A percentile compares a stretch with the other conserved stretches of the same genome.
Evolutionary conservation across 805 yeast genomes (phyloP).

Genomic region (Candida tallmaniae): DNA sequence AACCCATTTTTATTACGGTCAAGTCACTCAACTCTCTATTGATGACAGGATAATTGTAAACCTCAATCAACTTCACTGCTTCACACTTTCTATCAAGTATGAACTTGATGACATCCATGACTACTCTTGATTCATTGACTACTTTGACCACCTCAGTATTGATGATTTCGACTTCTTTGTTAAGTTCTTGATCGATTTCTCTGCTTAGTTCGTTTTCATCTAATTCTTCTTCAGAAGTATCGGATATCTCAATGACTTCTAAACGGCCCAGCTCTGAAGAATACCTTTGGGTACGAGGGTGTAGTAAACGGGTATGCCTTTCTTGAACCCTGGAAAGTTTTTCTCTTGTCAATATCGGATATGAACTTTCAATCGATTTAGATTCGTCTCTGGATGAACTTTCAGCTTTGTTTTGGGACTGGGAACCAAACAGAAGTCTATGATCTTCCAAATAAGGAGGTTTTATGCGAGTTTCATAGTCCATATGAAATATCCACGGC

Average conservation of each 20-base stretch:
- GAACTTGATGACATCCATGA: slow-evolving; percentile 19
- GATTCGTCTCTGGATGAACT: slow-evolving; percentile 1
- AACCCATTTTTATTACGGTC: slow-evolving; percentile 6
- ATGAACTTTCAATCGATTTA: neutral
- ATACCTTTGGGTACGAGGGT: neutral
- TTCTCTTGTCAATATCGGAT: neutral
- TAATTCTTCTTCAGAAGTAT: no score
- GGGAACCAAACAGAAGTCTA: neutral
- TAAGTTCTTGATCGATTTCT: neutral
- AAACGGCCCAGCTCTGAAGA: neutral
- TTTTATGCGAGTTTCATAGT: neutral
- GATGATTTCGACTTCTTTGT: slow-evolving; percentile 10
- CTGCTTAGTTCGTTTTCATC: neutral
- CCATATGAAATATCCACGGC: slow-evolving; percentile 35
- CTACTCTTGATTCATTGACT: slow-evolving; percentile 20
- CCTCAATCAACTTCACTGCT: slow-evolving; percentile 15
- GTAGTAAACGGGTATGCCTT: no score
- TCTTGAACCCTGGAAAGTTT: no score
- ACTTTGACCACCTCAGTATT: slow-evolving; percentile 2
- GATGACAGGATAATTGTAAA: slow-evolving; percentile 17
- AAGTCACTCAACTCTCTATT: slow-evolving; percentile 15
- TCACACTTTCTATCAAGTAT: slow-evolving; percentile 14
- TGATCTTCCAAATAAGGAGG: slow-evolving; percentile 8
- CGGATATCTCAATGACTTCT: neutral
- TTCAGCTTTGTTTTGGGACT: no score